A percentile compares a stretch with the other conserved stretches of the same genome.
phyloP scores from a whole-genome alignment of 208 protist genomes.

The Endotrypanum monterogeii region DNA sequence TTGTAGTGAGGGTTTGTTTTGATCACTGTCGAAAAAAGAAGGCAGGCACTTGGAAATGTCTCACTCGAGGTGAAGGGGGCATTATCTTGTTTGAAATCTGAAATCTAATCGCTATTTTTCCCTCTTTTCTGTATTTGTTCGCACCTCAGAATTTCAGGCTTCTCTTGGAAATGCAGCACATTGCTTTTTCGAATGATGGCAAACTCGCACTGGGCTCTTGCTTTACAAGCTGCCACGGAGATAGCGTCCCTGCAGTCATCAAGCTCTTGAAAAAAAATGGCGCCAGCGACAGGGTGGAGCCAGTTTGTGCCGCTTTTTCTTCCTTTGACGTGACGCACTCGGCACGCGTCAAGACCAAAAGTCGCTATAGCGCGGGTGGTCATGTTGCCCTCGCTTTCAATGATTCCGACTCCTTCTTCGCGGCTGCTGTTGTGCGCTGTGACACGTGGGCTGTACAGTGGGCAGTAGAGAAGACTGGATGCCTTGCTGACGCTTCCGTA shows the following conservation, averaged over 20 bases:
- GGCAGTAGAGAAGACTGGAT: conserved; percentile 37
- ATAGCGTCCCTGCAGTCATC: conserved; percentile 17
- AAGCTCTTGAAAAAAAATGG: conserved; percentile 13
- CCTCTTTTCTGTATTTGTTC: not conserved
- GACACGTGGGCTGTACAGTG: conserved; percentile 85
- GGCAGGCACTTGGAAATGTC: not conserved
- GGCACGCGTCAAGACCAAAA: conserved; percentile 2
- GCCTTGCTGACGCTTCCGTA: conserved; percentile 27
- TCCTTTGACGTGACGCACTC: conserved; percentile 17
- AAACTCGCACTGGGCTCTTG: conserved; percentile 19
- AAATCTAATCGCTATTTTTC: not conserved
- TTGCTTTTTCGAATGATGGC: conserved; percentile 20
- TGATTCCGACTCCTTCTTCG: conserved; percentile 39
- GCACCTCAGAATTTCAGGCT: not conserved
- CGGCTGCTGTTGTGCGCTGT: conserved; percentile 63
- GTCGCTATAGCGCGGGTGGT: conserved; percentile 34
- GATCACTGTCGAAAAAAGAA: too few relatives aligned
- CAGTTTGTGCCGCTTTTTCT: conserved; percentile 26
- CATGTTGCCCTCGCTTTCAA: conserved; percentile 55
- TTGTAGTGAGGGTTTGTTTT: not conserved
- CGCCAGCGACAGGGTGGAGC: not conserved
- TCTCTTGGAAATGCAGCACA: conserved; percentile 6
- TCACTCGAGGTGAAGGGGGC: not conserved
- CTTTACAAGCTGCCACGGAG: conserved; percentile 28
- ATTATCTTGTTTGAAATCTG: not conserved